Conservation (phyloP, 1,139 yeast genomes). For the Sugiyamaella grinbergsii region DNA sequence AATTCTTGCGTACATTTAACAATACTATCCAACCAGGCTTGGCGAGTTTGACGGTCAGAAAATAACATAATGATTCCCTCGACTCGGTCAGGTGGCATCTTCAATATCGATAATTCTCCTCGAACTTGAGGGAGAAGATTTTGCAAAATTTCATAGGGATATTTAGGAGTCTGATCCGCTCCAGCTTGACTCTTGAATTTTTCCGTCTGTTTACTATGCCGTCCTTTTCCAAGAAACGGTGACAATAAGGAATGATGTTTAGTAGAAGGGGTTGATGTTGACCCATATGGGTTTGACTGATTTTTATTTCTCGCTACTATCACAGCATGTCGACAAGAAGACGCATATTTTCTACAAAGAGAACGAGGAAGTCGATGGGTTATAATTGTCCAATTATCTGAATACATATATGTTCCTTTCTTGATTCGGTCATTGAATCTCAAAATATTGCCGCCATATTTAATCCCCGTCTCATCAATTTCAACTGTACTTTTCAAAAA, state of each 20-base stretch:
- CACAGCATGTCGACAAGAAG: constrained; percentile 14
- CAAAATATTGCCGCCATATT: constrained; percentile 1
- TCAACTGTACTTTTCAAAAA: constrained; percentile 10
- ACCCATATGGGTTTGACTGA: not conserved
- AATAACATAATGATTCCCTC: constrained; percentile 16
- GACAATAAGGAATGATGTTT: constrained; percentile 1
- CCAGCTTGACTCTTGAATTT: not conserved
- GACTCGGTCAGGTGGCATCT: constrained; percentile 9
- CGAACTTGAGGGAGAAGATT: constrained; percentile 7
- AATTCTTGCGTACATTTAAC: constrained; percentile 13
- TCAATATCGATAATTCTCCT: constrained; percentile 9
- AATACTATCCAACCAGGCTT: constrained; percentile 14
- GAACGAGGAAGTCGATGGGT: constrained; percentile 21
- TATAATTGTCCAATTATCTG: constrained; percentile 15
- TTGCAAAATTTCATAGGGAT: constrained; percentile 10
- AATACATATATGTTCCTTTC: constrained; percentile 5
- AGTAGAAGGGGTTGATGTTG: not conserved
- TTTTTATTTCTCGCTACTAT: constrained; percentile 15
- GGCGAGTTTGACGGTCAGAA: constrained; percentile 12
- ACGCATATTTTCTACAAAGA: constrained; percentile 13
- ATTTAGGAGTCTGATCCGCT: not conserved
- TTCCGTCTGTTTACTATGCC: not conserved
- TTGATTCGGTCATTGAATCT: constrained; percentile 1
- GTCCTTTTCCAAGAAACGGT: constrained; percentile 2
- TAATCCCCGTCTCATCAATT: constrained; percentile 14